These are phyloP conservation scores for Aspergillus homomorphus DNA, from an alignment of 495 filamentous ascomycete species.

Conservation along the genomic window DNA sequence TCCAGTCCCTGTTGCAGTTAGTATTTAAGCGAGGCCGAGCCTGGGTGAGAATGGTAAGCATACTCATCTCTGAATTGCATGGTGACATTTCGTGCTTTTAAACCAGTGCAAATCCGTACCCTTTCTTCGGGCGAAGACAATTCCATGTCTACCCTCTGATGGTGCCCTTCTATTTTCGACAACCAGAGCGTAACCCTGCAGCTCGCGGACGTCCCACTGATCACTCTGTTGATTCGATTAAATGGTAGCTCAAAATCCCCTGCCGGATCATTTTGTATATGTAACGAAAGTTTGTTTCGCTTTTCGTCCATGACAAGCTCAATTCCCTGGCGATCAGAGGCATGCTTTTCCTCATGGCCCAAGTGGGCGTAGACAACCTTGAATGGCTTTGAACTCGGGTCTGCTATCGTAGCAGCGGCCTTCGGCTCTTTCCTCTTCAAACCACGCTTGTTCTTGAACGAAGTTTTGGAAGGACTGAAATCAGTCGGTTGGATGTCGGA, in stretches of 20 bases:
- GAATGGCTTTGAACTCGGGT: slow-evolving; percentile 3
- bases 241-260: slow-evolving; percentile 17
- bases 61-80: slow-evolving; percentile 24
- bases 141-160: slow-evolving; percentile 37
- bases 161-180: slow-evolving; percentile 20
- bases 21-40: background rate
- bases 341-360: slow-evolving; percentile 16
- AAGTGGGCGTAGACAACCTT: slow-evolving; percentile 23
- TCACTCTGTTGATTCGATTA: slow-evolving; percentile 18
- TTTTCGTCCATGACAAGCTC: slow-evolving; percentile 17
- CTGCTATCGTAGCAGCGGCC: slow-evolving; percentile 2
- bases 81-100: slow-evolving; percentile 12
- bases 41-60: background rate
- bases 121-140: slow-evolving; percentile 24
- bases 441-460: no score
- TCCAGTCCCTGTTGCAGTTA: slow-evolving; percentile 28
- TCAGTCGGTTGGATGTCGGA: slow-evolving; percentile 31
- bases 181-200: slow-evolving; percentile 36
- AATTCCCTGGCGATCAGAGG: slow-evolving; percentile 5
- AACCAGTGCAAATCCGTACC: slow-evolving; percentile 15
- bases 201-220: slow-evolving; percentile 24
- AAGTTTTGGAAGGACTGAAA: slow-evolving; percentile 20
- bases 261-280: background rate
- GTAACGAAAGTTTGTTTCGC: slow-evolving; percentile 6
- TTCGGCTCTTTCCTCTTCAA: slow-evolving; percentile 18